Evolutionary conservation across 768 basidiomycete species (phyloP).

Genomic region (Phaeotremella skinneri): DNA sequence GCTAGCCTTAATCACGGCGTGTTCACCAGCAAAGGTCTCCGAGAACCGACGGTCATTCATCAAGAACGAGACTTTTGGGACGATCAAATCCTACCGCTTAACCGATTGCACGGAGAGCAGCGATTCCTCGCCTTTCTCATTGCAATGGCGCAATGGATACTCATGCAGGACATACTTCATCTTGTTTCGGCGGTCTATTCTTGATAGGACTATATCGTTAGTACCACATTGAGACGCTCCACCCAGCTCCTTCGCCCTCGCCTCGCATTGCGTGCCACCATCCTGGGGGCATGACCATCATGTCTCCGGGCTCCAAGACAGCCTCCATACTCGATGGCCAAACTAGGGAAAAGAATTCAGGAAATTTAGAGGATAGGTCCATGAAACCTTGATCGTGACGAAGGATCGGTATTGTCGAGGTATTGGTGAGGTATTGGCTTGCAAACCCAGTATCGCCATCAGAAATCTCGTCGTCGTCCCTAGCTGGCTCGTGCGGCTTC

Average conservation of each 20-base stretch:
- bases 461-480: constrained; percentile 1
- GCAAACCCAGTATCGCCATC: constrained; percentile 10
- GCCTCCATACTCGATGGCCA: constrained; percentile 62
- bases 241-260: constrained; percentile 41
- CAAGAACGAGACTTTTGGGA: neutral
- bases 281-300: constrained; percentile 82
- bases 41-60: no score
- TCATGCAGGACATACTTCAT: neutral
- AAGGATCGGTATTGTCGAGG: constrained; percentile 80
- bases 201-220: constrained; percentile 15
- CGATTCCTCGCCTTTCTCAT: no score
- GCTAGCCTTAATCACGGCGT: no score
- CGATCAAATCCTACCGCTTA: neutral
- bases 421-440: constrained; percentile 66
- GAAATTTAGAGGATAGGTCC: constrained; percentile 47
- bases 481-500: constrained; percentile 55
- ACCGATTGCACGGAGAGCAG: neutral
- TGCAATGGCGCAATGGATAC: constrained; percentile 2
- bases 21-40: no score
- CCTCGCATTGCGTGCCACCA: constrained; percentile 51
- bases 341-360: constrained; percentile 61
- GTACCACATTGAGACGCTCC: constrained; percentile 51
- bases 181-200: neutral
- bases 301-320: constrained; percentile 74
- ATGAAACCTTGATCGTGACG: constrained; percentile 17